Evolutionary conservation across 225 moss, liverwort and hornwort genomes (phyloP).

Genomic region (Physcomitrium patens): DNA sequence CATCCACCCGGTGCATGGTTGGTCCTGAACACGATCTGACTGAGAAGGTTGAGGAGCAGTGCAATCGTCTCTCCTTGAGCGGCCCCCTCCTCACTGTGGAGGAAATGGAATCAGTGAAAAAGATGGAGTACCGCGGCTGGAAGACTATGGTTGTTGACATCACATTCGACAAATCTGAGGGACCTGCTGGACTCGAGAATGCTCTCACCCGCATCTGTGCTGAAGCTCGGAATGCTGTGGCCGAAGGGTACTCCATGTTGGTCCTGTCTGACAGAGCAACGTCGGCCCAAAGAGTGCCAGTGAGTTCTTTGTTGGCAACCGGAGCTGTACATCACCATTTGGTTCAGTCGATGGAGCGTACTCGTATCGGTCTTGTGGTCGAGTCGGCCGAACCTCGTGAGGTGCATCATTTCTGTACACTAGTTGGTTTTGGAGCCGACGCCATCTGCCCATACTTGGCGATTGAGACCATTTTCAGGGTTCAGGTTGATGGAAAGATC

Average conservation of each 20-base stretch:
- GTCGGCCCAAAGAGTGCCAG: conserved; percentile 49
- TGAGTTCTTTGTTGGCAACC: conserved; percentile 61
- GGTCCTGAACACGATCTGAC: conserved; percentile 71
- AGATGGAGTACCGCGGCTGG: conserved; percentile 59
- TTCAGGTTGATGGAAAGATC: conserved; percentile 71
- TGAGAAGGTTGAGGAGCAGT: conserved; percentile 57
- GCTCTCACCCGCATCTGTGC: conserved; percentile 62
- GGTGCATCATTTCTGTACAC: conserved; percentile 72
- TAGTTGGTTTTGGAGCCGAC: conserved; percentile 68
- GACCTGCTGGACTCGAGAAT: conserved; percentile 54
- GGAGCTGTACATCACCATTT: conserved; percentile 68
- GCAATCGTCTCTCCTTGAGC: conserved; percentile 60
- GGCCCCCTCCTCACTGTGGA: conserved; percentile 50
- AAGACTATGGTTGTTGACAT: conserved; percentile 56
- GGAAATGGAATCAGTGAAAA: conserved; percentile 70
- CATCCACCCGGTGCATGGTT: conserved; percentile 69
- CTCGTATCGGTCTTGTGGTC: conserved; percentile 53
- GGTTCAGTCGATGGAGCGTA: conserved; percentile 57
- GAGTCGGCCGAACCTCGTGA: conserved; percentile 74
- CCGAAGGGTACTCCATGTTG: conserved; percentile 56
- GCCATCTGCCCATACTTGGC: conserved; percentile 71
- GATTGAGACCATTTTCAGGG: conserved; percentile 61
- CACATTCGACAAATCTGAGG: conserved; percentile 57
- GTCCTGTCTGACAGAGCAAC: conserved; percentile 70
- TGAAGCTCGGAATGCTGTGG: conserved; percentile 52